A percentile compares a stretch with the other conserved stretches of the same genome.
These are phyloP conservation scores for Citropsis articulata DNA, from an alignment of 345 rosid genomes.

Conservation along the genomic window DNA sequence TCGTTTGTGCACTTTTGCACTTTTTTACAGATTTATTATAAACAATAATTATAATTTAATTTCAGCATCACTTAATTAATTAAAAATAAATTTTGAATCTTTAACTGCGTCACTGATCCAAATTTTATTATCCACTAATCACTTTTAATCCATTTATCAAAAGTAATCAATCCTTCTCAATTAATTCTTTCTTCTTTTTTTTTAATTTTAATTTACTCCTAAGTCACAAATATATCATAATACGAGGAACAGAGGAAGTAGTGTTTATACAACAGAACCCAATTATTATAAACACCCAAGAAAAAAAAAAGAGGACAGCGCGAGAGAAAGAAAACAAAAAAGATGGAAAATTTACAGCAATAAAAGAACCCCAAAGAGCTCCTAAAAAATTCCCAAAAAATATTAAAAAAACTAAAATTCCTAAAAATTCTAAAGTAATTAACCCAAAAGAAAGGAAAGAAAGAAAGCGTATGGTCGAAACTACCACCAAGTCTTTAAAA, in stretches of 20 bases:
- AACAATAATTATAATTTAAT: neutral
- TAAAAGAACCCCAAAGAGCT: neutral
- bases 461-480: slow-evolving; percentile 15
- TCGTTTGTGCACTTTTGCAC: neutral
- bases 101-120: neutral
- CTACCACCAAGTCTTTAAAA: slow-evolving; percentile 11
- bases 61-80: neutral
- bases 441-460: too few species aligned
- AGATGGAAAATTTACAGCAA: slow-evolving; percentile 7
- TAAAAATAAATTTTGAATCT: too few species aligned
- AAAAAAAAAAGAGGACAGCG: neutral
- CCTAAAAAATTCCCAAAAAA: slow-evolving; percentile 1
- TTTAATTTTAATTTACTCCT: neutral
- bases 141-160: neutral
- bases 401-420: neutral
- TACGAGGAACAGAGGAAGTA: neutral
- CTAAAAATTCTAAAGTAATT: neutral
- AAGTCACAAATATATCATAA: neutral
- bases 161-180: neutral
- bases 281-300: slow-evolving; percentile 7
- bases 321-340: neutral
- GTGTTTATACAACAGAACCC: slow-evolving; percentile 6
- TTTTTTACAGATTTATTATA: neutral
- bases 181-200: too few species aligned
- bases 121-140: neutral